Percentiles rank a stretch among this genome's conserved stretches.
Evolutionary conservation across 345 rosid species (phyloP).

Genomic region (thale cress (Arabidopsis thaliana)): DNA sequence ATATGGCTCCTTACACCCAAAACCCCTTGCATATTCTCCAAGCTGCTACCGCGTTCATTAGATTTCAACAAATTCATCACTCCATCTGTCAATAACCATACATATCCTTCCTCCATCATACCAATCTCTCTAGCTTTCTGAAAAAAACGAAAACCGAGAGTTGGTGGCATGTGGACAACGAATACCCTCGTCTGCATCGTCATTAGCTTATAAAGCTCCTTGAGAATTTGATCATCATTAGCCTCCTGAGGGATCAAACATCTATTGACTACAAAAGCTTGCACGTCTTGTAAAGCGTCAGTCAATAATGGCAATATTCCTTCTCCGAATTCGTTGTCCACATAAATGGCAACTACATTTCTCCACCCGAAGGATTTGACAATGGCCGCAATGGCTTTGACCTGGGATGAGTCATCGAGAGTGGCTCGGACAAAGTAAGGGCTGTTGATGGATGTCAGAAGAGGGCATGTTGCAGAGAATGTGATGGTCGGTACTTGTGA

Average conservation of each 20-base stretch:
- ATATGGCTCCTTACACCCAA: conserved; percentile 43
- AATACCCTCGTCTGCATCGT: conserved; percentile 64
- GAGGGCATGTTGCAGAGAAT: conserved; percentile 51
- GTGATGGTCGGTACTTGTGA: conserved; percentile 61
- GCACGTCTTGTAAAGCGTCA: conserved; percentile 47
- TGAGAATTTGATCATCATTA: conserved; percentile 48
- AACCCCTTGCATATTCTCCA: conserved; percentile 46
- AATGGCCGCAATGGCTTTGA: conserved; percentile 49
- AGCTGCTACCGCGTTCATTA: neutral
- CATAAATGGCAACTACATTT: conserved; percentile 50
- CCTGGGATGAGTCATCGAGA: conserved; percentile 52
- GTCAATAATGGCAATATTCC: conserved; percentile 48
- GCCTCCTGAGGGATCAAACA: conserved; percentile 47
- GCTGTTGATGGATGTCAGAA: conserved; percentile 37
- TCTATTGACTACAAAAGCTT: conserved; percentile 20
- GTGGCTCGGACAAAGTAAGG: conserved; percentile 54
- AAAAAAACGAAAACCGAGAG: conserved; percentile 49
- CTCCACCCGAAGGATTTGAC: conserved; percentile 56
- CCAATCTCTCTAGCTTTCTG: conserved; percentile 49
- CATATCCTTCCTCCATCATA: conserved; percentile 67
- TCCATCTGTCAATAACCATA: conserved; percentile 54
- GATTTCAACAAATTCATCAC: conserved; percentile 29
- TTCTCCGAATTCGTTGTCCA: conserved; percentile 51
- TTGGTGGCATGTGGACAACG: conserved; percentile 51
- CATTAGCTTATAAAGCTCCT: conserved; percentile 55